Conservation (phyloP, 2,329 filamentous ascomycete genomes). For the Fusarium nygamai region DNA sequence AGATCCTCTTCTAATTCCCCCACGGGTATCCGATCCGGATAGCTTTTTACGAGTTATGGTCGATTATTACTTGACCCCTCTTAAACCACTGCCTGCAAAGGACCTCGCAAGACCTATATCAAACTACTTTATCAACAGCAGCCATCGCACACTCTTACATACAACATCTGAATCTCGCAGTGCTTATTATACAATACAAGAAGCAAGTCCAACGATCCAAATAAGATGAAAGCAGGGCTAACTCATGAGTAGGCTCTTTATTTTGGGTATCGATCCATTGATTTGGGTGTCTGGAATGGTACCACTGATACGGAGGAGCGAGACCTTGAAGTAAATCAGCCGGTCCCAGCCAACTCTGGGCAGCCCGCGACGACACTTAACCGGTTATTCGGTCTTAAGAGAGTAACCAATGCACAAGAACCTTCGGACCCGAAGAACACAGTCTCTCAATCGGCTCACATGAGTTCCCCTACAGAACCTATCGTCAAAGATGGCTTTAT, state of each 20-base stretch:
- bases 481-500: rapidly evolving
- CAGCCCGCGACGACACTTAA: rapidly evolving
- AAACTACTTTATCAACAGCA: background rate
- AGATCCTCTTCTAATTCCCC: too few species aligned
- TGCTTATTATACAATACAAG: background rate
- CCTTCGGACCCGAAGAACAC: rapidly evolving
- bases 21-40: too few species aligned
- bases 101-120: background rate
- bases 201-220: rapidly evolving
- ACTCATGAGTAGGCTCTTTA: rapidly evolving
- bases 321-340: background rate
- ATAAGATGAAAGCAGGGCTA: rapidly evolving
- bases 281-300: background rate
- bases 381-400: rapidly evolving
- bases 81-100: rapidly evolving
- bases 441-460: rapidly evolving
- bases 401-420: rapidly evolving
- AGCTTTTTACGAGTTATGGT: background rate
- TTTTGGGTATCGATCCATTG: background rate
- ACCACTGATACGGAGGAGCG: too few species aligned
- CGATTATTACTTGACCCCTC: rapidly evolving
- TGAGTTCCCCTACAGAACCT: background rate
- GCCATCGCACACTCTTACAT: background rate
- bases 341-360: background rate
- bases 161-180: rapidly evolving